These are phyloP conservation scores for Crithidia expoeki DNA, from an alignment of 208 protist genomes.

Conservation along the genomic window DNA sequence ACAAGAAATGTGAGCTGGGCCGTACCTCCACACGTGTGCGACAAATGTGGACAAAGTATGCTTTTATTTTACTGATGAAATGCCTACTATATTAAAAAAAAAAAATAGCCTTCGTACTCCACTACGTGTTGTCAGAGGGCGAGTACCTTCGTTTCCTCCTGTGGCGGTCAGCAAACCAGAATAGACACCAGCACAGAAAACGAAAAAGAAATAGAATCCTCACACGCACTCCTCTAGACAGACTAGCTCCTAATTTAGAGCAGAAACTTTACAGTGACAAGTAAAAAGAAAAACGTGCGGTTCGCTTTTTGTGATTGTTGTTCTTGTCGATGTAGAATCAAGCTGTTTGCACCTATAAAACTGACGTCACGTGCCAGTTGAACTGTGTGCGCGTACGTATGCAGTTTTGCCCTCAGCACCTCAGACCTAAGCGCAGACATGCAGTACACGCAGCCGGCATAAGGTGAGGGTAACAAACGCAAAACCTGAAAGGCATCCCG, in stretches of 20 bases:
- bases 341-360: too few relatives aligned
- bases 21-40: slow-evolving; percentile 3
- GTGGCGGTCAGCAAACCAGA: neutral
- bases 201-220: slow-evolving; percentile 2
- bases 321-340: neutral
- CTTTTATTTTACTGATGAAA: slow-evolving; percentile 2
- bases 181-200: neutral
- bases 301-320: slow-evolving; percentile 21
- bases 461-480: neutral
- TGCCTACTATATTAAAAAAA: slow-evolving; percentile 12
- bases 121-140: slow-evolving; percentile 5
- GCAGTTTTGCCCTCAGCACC: neutral
- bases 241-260: slow-evolving; percentile 5
- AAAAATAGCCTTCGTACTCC: slow-evolving; percentile 11
- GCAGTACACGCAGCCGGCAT: neutral
- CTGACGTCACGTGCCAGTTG: too few relatives aligned
- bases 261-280: slow-evolving; percentile 21
- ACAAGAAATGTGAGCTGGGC: too few relatives aligned
- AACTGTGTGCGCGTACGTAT: neutral
- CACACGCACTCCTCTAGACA: slow-evolving; percentile 13
- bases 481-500: neutral
- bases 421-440: neutral
- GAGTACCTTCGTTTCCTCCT: neutral
- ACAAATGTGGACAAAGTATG: neutral
- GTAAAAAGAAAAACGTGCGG: neutral